A percentile compares a stretch with the other conserved stretches of the same genome.
Evolutionary conservation across 78 protist genomes (phyloP).

Genomic region (Capsaspora owczarzaki): DNA sequence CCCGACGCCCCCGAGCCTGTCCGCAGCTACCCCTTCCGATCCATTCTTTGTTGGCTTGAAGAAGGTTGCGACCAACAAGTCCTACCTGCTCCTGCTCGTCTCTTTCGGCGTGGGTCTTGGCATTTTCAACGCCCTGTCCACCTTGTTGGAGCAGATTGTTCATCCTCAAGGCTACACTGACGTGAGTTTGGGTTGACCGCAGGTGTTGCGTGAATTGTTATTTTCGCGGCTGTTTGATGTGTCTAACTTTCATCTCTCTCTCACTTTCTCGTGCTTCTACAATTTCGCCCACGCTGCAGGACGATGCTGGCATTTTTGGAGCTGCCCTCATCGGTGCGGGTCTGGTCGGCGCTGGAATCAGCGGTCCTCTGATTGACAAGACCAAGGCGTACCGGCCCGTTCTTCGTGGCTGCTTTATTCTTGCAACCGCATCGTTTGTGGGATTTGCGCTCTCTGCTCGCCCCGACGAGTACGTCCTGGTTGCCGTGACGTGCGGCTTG

Average conservation of each 20-base stretch:
- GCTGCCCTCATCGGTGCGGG: neutral
- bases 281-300: neutral
- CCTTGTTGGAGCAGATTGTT: neutral
- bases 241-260: neutral
- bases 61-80: neutral
- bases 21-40: neutral
- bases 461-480: neutral
- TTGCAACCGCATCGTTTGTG: neutral
- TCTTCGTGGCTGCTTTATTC: neutral
- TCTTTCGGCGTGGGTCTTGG: conserved; percentile 3
- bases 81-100: neutral
- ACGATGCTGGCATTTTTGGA: neutral
- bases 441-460: neutral
- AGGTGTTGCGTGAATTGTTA: neutral
- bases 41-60: neutral
- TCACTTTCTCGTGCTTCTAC: neutral
- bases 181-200: neutral
- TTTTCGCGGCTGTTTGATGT: neutral
- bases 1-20: neutral
- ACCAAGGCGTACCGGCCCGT: neutral
- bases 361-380: conserved; percentile 8
- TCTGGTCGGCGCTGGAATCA: neutral
- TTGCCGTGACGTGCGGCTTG: neutral
- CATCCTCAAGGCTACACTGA: neutral
- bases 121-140: conserved; percentile 7